These are phyloP conservation scores for Podila clonocystis DNA, from an alignment of 192 early-diverging fungal genomes.

Conservation along the genomic window DNA sequence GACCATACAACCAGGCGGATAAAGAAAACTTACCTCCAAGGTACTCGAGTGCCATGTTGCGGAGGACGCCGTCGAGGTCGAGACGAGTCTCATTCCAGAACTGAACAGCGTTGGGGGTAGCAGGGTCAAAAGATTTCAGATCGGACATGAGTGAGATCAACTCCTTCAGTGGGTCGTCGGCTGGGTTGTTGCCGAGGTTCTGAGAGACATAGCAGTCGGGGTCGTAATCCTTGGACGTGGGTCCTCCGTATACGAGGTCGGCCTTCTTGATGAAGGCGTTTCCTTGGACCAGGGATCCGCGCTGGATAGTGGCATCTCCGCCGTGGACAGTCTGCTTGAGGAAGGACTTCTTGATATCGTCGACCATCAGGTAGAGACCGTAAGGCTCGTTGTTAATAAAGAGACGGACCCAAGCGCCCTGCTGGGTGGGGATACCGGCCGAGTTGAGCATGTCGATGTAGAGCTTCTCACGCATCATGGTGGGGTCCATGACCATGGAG, in stretches of 20 bases:
- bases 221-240: slow-evolving; percentile 6
- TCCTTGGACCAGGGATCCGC: slow-evolving; percentile 9
- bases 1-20: no score
- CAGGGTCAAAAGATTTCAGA: slow-evolving; percentile 13
- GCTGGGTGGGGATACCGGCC: slow-evolving; percentile 26
- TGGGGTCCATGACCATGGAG: slow-evolving; percentile 39
- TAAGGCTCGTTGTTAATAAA: slow-evolving; percentile 46
- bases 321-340: slow-evolving; percentile 41
- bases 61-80: slow-evolving; percentile 20
- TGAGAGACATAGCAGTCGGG: slow-evolving; percentile 8
- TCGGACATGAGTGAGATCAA: slow-evolving; percentile 14
- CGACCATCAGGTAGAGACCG: slow-evolving; percentile 51
- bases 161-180: slow-evolving; percentile 8
- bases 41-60: slow-evolving; percentile 25
- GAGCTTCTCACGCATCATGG: slow-evolving; percentile 48
- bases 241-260: slow-evolving; percentile 3
- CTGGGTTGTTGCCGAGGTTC: slow-evolving; percentile 7
- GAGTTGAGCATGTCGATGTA: slow-evolving; percentile 48
- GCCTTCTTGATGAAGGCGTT: slow-evolving; percentile 9
- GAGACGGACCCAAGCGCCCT: slow-evolving; percentile 36
- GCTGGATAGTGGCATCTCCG: not conserved
- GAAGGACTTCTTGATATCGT: slow-evolving; percentile 47
- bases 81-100: slow-evolving; percentile 10
- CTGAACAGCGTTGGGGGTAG: slow-evolving; percentile 4
- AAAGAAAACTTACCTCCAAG: not conserved